Percentiles rank a stretch among this genome's conserved stretches.
Evolutionary conservation across 2,329 filamentous ascomycete species (phyloP).

Genomic region (Clonostachys solani): DNA sequence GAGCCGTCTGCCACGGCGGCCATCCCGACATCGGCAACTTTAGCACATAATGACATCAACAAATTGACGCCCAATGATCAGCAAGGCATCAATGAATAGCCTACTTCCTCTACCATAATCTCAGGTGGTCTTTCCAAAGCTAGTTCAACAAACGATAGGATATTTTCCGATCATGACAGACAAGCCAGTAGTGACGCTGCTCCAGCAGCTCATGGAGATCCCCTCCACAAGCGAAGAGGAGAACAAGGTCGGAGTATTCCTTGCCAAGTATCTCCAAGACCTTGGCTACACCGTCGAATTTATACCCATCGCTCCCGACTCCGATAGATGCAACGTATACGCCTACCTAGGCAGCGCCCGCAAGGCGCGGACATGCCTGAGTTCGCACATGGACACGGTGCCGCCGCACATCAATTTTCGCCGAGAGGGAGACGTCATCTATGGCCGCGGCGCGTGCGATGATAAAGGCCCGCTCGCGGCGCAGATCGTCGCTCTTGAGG

Average conservation of each 20-base stretch:
- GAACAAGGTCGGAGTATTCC: slow-evolving; percentile 56
- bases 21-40: no score
- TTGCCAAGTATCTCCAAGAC: slow-evolving; percentile 55
- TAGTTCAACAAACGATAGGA: no score
- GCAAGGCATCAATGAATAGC: no score
- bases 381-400: slow-evolving; percentile 72
- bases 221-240: slow-evolving; percentile 66
- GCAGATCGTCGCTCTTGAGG: slow-evolving; percentile 11
- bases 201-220: slow-evolving; percentile 67
- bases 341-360: slow-evolving; percentile 50
- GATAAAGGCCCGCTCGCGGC: slow-evolving; percentile 51
- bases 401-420: slow-evolving; percentile 64
- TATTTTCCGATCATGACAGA: no score
- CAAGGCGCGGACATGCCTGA: slow-evolving; percentile 53
- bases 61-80: no score
- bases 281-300: slow-evolving; percentile 29
- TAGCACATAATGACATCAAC: no score
- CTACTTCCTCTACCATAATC: no score
- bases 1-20: no score
- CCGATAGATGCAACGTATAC: slow-evolving; percentile 59
- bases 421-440: slow-evolving; percentile 34
- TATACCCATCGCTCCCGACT: slow-evolving; percentile 11
- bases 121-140: no score
- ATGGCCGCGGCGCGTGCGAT: slow-evolving; percentile 65
- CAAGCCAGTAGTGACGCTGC: slow-evolving; percentile 46